These are phyloP conservation scores for Trametes maxima DNA, from an alignment of 768 basidiomycete genomes.

Conservation along the genomic window DNA sequence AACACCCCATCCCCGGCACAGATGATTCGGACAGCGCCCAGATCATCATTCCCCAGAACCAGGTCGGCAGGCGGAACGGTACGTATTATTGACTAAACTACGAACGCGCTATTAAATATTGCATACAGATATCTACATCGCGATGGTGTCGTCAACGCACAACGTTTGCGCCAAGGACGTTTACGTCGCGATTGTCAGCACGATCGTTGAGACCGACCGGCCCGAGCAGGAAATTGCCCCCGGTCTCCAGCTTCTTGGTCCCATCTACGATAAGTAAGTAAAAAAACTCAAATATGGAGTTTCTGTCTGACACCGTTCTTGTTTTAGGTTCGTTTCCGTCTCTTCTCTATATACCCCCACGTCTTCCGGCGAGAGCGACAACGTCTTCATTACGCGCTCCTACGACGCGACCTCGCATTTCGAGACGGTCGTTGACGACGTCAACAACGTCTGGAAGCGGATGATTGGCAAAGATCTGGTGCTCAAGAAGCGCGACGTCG, in stretches of 20 bases:
- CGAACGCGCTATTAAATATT: neutral
- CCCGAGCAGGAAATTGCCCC: slow-evolving; percentile 94
- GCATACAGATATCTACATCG: slow-evolving; percentile 91
- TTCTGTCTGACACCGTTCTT: neutral
- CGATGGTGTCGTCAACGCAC: slow-evolving; percentile 95
- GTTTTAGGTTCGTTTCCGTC: slow-evolving; percentile 82
- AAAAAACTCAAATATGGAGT: neutral
- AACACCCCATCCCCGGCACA: slow-evolving; percentile 97
- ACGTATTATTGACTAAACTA: slow-evolving; percentile 32
- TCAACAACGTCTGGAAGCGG: slow-evolving; percentile 94
- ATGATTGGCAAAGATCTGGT: slow-evolving; percentile 77
- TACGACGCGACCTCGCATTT: slow-evolving; percentile 99
- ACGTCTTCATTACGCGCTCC: slow-evolving; percentile 95
- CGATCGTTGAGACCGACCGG: slow-evolving; percentile 91
- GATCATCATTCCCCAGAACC: slow-evolving; percentile 99
- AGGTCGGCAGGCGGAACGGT: slow-evolving; percentile 93
- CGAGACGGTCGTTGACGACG: slow-evolving; percentile 97
- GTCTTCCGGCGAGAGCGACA: slow-evolving; percentile 75
- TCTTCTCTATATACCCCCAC: slow-evolving; percentile 90
- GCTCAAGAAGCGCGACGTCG: slow-evolving; percentile 85
- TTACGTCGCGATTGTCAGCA: slow-evolving; percentile 97
- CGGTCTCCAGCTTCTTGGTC: slow-evolving; percentile 87
- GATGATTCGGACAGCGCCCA: slow-evolving; percentile 95
- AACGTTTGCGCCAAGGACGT: slow-evolving; percentile 96
- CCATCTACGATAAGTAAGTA: slow-evolving; percentile 90